Conservation (phyloP, 495 filamentous ascomycete species). For the Podospora fimiseda region DNA sequence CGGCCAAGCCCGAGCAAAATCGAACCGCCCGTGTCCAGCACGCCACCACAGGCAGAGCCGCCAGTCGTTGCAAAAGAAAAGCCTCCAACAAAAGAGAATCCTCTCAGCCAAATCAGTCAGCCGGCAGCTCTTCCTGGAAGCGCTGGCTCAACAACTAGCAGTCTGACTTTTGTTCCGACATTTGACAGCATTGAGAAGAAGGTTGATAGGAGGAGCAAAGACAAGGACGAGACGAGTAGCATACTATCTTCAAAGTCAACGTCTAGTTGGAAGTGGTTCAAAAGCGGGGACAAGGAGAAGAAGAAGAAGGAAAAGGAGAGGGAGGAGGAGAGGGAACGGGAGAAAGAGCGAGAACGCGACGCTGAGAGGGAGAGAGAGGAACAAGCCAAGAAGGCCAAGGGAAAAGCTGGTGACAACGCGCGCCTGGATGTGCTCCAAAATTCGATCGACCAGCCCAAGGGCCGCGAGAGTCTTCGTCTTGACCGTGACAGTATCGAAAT, state of each 20-base stretch:
- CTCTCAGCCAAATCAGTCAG: conserved; percentile 56
- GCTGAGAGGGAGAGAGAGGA: conserved; percentile 51
- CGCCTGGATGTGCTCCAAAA: conserved; percentile 75
- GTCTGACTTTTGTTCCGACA: conserved; percentile 78
- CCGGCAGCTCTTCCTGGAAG: conserved; percentile 67
- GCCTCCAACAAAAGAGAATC: conserved; percentile 7
- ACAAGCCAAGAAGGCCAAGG: conserved; percentile 51
- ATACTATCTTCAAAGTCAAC: conserved; percentile 62
- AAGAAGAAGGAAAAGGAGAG: conserved; percentile 48
- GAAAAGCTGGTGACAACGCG: conserved; percentile 56
- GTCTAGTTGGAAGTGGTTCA: conserved; percentile 68
- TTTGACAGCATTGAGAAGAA: conserved; percentile 61
- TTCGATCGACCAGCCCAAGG: conserved; percentile 64
- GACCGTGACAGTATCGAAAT: conserved; percentile 72
- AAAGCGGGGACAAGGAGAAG: conserved; percentile 40
- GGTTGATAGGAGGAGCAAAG: conserved; percentile 59
- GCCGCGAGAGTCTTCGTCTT: conserved; percentile 76
- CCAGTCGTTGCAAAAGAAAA: conserved; percentile 16
- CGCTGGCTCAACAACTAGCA: conserved; percentile 61
- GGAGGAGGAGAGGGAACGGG: conserved; percentile 62
- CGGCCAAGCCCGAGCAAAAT: conserved; percentile 22
- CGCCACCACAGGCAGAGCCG: conserved; percentile 21
- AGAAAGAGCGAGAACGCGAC: conserved; percentile 51
- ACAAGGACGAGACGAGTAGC: conserved; percentile 38
- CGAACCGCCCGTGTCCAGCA: conserved; percentile 16